Evolutionary conservation across 805 yeast species (phyloP).

Genomic region (Saccharomycopsis capsularis): DNA sequence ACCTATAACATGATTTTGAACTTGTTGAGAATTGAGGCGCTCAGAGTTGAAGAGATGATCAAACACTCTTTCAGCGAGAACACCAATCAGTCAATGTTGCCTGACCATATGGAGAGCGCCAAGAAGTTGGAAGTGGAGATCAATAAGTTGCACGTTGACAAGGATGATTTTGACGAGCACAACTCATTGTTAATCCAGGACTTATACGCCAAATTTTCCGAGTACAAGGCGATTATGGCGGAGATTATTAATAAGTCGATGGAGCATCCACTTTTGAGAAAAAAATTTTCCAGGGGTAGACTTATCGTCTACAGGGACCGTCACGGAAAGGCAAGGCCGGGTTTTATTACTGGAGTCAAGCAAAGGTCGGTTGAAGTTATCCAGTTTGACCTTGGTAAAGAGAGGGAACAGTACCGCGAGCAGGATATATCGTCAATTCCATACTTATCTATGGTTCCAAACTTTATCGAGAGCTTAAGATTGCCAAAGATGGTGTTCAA

Average conservation of each 20-base stretch:
- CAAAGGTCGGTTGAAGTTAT: constrained; percentile 33
- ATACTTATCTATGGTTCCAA: constrained; percentile 27
- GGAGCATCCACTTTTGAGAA: constrained; percentile 41
- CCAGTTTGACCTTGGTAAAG: constrained; percentile 39
- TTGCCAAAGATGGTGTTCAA: constrained; percentile 19
- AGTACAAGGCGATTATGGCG: constrained; percentile 39
- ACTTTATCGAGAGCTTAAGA: constrained; percentile 23
- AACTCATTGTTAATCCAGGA: constrained; percentile 35
- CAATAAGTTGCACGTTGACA: constrained; percentile 29
- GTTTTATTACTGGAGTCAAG: constrained; percentile 46
- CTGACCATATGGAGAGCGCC: constrained; percentile 73
- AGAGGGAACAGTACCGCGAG: constrained; percentile 26
- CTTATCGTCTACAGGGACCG: constrained; percentile 51
- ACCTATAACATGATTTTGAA: constrained; percentile 95
- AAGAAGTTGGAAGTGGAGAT: constrained; percentile 45
- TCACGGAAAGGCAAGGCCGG: constrained; percentile 37
- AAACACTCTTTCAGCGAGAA: constrained; percentile 93
- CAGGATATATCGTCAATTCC: constrained; percentile 24
- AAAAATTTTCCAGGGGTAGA: constrained; percentile 46
- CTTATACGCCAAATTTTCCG: constrained; percentile 38
- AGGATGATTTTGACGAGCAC: constrained; percentile 3
- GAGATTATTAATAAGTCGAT: constrained; percentile 43
- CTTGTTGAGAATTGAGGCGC: constrained; percentile 83
- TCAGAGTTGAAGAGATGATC: constrained; percentile 97
- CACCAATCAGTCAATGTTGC: constrained; percentile 72